Evolutionary conservation across 2,329 filamentous ascomycete species (phyloP), one percentile per base, ranked within the genome.

Genomic region (Aspergillus sp.): DNA sequence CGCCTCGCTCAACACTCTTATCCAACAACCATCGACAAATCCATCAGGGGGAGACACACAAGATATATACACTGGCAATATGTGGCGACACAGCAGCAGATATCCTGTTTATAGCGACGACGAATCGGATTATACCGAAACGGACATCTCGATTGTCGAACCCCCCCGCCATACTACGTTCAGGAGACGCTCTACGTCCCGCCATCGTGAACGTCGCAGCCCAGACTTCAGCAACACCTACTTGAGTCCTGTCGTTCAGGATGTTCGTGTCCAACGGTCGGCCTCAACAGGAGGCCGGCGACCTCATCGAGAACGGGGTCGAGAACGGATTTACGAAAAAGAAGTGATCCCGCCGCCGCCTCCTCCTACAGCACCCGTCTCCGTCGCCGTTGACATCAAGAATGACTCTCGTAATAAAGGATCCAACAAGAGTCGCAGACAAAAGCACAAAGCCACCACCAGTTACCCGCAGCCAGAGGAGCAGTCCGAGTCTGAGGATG

Each of bases 381-480:
- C 19, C 19, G 58, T 67, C 40, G 59, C 64, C 33, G 54, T 67
- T 40, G 66, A 66, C 45, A 67, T 59, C 54, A 62, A 61, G 43
- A 62, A 64, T 32, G 58, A 59, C 19, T 52, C 51, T 34, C 50
- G 53, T 33, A 57, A 57, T 37, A 55, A 56, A 37, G 56, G 56
- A 36, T 57, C 43, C 50, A 62, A 56, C 38, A 59, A 55, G 40
- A 53, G 52, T 10, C 50, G 53, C 40, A 49, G 52, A 37, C 43
- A 54, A 46, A 39, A 58, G 32, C 47, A 57, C 33, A 44, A 51
- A 31, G 32, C 52, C 31, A 11, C 28, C 8, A 19, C 27, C n/a
- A 29, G 10, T 10, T 27, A 42, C 19, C 27, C 48, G 8, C 45
- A 52, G 6, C 49, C 43, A 31, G 32, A 53, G 8, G 40, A 47